Evolutionary conservation across 306 rosid genomes (phyloP), one percentile per base, ranked within the genome.

Genomic region (Rubus parviflorus): DNA sequence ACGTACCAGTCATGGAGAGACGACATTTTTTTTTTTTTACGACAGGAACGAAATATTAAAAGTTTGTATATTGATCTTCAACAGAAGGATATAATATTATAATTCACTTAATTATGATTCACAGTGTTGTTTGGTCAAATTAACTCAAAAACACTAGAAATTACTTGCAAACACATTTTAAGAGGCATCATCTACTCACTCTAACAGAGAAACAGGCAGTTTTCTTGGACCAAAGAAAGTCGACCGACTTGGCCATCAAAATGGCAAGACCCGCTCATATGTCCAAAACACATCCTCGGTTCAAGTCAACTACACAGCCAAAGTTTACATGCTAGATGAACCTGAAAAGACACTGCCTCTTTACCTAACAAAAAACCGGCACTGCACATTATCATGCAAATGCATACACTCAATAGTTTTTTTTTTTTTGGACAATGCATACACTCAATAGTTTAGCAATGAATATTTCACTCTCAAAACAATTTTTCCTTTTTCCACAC

Each of bases 381-480:
- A 74, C 89, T 82, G 71, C 85, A 83, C 81, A 78, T 73, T 80
- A 78, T 63, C 82, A 69, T 70, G 84, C 75, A 84, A 72, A 84
- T 76, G 57, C 71, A 51, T 4, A 77, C 79, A 76, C 67, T 88
- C 86, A 92, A 81, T 88, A 92, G 76, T 87, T 90, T 48, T n/a
- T n/a, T n/a, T n/a, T n/a, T n/a, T n/a, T n/a, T n/a, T n/a, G n/a
- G n/a, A n/a, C n/a, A 72, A 84, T 76, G 57, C 71, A 51, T 4
- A 77, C 79, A 76, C 67, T 88, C 86, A 92, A 81, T 88, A 92
- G 76, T 87, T 90, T 48, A 92, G 86, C 87, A 92, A 84, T 19
- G 97, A 92, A 80, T 92, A 92, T 78, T 92, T 92, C 81, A 90
- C 89, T 87, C 93, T 87, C 76, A 90, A 67, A 75, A 87, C 86